Evolutionary conservation across 2,329 filamentous ascomycete species (phyloP).

Genomic region (Hymenoscyphus occultus): DNA sequence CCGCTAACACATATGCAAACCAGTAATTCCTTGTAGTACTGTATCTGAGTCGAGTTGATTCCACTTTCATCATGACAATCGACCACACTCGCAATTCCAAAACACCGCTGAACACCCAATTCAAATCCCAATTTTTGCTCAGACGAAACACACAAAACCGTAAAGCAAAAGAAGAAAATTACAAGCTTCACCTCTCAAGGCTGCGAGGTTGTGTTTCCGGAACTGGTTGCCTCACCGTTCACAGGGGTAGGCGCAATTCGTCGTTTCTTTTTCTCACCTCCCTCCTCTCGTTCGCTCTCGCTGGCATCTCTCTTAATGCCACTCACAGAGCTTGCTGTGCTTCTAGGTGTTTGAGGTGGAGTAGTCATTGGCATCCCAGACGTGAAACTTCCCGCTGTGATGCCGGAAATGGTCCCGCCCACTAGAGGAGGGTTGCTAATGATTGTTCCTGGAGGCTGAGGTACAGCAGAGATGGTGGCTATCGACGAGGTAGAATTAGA

Average conservation of each 20-base stretch:
- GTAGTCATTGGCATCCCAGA: constrained; percentile 74
- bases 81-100: background rate
- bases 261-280: constrained; percentile 60
- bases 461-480: constrained; percentile 58
- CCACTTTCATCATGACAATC: background rate
- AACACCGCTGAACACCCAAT: background rate
- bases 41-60: background rate
- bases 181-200: background rate
- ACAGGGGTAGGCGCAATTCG: constrained; percentile 67
- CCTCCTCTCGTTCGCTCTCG: constrained; percentile 51
- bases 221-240: background rate
- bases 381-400: constrained; percentile 61
- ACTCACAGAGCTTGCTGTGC: constrained; percentile 54
- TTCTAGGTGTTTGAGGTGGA: constrained; percentile 82
- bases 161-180: background rate
- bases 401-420: constrained; percentile 70
- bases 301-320: constrained; percentile 53
- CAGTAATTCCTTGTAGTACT: background rate
- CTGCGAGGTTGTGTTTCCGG: background rate
- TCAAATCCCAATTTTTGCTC: background rate
- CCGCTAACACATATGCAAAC: background rate
- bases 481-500: constrained; percentile 85
- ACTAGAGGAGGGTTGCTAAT: constrained; percentile 78
- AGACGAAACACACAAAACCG: background rate
- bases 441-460: constrained; percentile 43